Evolutionary conservation across 202 grass and related monocot species (phyloP), one percentile per base, ranked within the genome.

Genomic region (Eragrostis tef): DNA sequence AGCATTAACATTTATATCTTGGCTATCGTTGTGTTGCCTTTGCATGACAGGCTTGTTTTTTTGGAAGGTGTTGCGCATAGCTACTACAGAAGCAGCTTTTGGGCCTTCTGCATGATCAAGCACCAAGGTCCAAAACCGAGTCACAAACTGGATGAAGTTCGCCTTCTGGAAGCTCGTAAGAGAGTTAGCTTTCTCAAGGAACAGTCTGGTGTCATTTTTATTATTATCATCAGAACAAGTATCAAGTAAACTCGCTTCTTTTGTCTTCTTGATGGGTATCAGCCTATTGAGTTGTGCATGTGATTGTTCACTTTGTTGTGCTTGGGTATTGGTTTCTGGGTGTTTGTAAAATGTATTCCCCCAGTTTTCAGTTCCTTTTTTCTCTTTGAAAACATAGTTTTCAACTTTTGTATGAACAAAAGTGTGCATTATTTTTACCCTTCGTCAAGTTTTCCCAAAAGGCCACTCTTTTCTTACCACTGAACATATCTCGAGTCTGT

Each of bases 321-420:
- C 15, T 64, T 64, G 47, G 25, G 44, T 58, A 36, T 20, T 50
- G 41, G 44, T 47, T 11, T 63, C 52, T 63, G 75, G 53, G 69
- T 75, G 81, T 84, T 85, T 89, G 82, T 89, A 72, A 64, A 77
- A 79, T 66, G 22, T 47, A 47, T 45, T 79, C 45, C 36, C 47
- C 25, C 58, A 54, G 48, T 46, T 58, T 64, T 62, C 44, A 2
- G 19, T 1, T 60, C 20, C 2, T 26, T 21, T 20, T 11, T 42
- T 27, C 43, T 65, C 39, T 15, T 14, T 13, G 59, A 1, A 21
- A 61, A 21, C 56, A 26, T 61, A 26, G 22, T 14, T 61, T 64
- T 36, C 6, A 36, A 70, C 67, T 82, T 53, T 49, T 64, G 68
- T 49, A 79, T 63, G 79, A 86, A 86, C 27, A 67, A 50, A 89